These are phyloP conservation scores for Debaryomycetaceae sp. DNA, from an alignment of 1,139 yeast genomes.

Conservation along the genomic window DNA sequence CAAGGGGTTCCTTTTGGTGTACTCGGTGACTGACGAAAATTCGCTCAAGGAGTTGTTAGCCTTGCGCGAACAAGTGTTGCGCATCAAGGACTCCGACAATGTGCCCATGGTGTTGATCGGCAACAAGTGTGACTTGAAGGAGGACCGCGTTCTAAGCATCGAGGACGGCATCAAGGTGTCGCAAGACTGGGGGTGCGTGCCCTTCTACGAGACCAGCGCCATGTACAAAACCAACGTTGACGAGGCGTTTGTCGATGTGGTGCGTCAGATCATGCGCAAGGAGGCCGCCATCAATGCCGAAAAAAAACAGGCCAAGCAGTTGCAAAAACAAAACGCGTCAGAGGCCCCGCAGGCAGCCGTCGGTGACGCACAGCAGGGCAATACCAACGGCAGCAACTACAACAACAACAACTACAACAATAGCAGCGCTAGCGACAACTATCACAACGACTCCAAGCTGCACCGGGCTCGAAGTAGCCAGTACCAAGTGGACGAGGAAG, in stretches of 20 bases:
- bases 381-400: no score
- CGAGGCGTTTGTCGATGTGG: conserved; percentile 85
- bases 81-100: conserved; percentile 75
- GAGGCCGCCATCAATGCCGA: conserved; percentile 52
- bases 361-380: not conserved
- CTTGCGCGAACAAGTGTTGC: conserved; percentile 79
- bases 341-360: conserved; percentile 4
- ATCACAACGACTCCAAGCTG: conserved; percentile 3
- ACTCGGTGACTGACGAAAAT: conserved; percentile 83
- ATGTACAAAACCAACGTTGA: conserved; percentile 86
- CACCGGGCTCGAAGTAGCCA: no score
- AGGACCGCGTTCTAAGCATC: conserved; percentile 69
- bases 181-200: conserved; percentile 80
- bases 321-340: conserved; percentile 25
- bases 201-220: conserved; percentile 93
- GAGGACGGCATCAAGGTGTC: conserved; percentile 83
- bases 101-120: conserved; percentile 89
- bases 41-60: conserved; percentile 79
- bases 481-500: no score
- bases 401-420: conserved; percentile 1
- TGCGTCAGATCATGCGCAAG: conserved; percentile 79
- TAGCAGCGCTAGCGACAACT: conserved; percentile 3
- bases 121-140: conserved; percentile 77
- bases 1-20: conserved; percentile 81
- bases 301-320: conserved; percentile 43